phyloP scores from a whole-genome alignment of 1,284 basidiomycete genomes.

The Irpex lacteus region DNA sequence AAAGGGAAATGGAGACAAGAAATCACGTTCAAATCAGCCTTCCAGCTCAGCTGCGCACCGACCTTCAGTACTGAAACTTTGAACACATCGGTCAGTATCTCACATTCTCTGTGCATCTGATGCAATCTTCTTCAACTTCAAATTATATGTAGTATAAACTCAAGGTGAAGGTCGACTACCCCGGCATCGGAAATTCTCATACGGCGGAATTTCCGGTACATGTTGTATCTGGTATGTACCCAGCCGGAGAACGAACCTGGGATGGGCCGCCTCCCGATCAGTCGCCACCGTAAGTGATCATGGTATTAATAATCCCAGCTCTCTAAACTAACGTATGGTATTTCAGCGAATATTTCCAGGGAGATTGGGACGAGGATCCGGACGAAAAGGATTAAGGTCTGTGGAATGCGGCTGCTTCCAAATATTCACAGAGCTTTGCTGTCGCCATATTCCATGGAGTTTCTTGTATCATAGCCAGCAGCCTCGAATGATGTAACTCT shows the following conservation, averaged over 20 bases:
- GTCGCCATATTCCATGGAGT: neutral
- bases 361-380: neutral
- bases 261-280: neutral
- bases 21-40: conserved; percentile 13
- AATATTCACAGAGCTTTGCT: neutral
- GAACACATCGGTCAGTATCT: neutral
- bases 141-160: conserved; percentile 4
- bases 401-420: neutral
- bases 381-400: neutral
- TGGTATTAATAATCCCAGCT: neutral
- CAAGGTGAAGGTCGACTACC: conserved; percentile 11
- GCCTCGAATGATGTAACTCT: no score
- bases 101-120: neutral
- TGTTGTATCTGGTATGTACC: conserved; percentile 4
- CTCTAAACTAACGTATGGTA: neutral
- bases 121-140: neutral
- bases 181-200: conserved; percentile 12
- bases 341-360: neutral
- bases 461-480: neutral
- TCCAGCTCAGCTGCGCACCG: conserved; percentile 8
- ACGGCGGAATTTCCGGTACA: conserved; percentile 4
- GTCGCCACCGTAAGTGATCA: neutral
- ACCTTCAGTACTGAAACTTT: conserved; percentile 6
- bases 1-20: conserved; percentile 19
- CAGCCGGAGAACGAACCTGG: conserved; percentile 1